A percentile compares a stretch with the other conserved stretches of the same genome.
Evolutionary conservation across 352 stramenopile species (phyloP).

Genomic region (Globisporangium nodosum): DNA sequence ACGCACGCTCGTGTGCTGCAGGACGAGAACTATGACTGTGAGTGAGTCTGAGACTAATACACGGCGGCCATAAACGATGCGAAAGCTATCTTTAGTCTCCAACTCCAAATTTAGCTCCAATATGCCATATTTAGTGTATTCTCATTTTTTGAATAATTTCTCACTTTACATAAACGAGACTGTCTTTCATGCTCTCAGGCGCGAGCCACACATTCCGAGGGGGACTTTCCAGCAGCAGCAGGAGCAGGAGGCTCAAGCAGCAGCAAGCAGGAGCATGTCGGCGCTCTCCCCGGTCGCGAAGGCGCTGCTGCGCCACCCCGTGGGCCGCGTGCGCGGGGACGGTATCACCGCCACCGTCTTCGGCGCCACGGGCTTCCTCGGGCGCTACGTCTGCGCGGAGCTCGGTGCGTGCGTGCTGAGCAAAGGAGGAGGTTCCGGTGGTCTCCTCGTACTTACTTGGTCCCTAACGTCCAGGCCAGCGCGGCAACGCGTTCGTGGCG

Average conservation of each 20-base stretch:
- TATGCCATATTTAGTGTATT: no score
- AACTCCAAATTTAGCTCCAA: no score
- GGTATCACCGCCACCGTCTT: constrained; percentile 95
- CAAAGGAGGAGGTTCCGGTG: not conserved
- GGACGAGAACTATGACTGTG: no score
- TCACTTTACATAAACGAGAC: no score
- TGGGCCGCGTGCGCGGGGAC: constrained; percentile 62
- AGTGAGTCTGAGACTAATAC: no score
- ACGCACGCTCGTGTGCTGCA: no score
- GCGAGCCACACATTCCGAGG: not conserved
- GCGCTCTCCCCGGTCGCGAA: constrained; percentile 72
- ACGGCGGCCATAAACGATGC: no score
- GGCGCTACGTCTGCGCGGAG: constrained; percentile 92
- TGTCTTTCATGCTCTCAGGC: no score
- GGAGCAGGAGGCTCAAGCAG: not conserved
- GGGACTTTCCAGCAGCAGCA: not conserved
- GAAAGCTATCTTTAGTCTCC: no score
- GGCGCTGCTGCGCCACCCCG: constrained; percentile 69
- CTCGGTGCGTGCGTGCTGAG: constrained; percentile 58
- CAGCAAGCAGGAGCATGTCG: constrained; percentile 41
- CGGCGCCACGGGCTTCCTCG: constrained; percentile 92
- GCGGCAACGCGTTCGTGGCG: constrained; percentile 73
- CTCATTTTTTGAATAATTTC: no score
- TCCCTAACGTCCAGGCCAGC: constrained; percentile 28
- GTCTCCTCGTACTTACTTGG: not conserved